Base-by-base conservation (phyloP, 805 yeast genomes). In the Cyberlindnera japonica region DNA sequence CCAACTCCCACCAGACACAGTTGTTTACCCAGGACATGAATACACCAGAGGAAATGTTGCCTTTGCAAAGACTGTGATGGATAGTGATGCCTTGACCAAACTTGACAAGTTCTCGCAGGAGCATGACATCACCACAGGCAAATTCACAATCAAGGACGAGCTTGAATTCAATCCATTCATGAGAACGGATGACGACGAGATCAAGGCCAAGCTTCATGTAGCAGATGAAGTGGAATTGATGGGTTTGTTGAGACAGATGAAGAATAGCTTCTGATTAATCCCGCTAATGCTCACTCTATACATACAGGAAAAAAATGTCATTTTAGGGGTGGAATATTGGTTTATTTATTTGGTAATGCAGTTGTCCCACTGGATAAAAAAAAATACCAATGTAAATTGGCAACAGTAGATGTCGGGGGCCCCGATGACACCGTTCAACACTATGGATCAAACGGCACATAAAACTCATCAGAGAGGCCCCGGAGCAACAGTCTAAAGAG, bases 11-110 rank as follows among this genome's bases (percentile, higher is more conserved):
- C 62, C 65, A 16, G 82, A 78, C 9, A 88, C 97, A 0, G 60
- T 62, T 27, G 89, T 90, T 2, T 91, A 78, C 57, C 91, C 97
- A 2, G 99, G 99, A 3, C 99, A 93, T 62, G 99, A 93, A 65
- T 93, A 93, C 65, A 93, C 99, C 6, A 74, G 71, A 51, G 71
- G 85, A 19, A 91, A 93, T 59, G 82, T 84, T 17, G 75, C 72
- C 49, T 93, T 93, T 61, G 86, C 93, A 15, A 72, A 77, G 49
- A 71, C 80, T 3, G 77, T 85, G 1, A 27, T 50, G 18, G 55
- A 58, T 9, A 63, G 63, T 11, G 44, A 46, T 5, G 83, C 83
- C 0, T 65, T 91, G 34, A 63, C 64, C 31, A 59, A 61, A 15
- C 69, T 91, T 48, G 80, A 73, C 33, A 50, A 66, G 17, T 86